phyloP scores from a whole-genome alignment of 1,284 basidiomycete genomes.

The Sporisorium iseilematis-ciliati region DNA sequence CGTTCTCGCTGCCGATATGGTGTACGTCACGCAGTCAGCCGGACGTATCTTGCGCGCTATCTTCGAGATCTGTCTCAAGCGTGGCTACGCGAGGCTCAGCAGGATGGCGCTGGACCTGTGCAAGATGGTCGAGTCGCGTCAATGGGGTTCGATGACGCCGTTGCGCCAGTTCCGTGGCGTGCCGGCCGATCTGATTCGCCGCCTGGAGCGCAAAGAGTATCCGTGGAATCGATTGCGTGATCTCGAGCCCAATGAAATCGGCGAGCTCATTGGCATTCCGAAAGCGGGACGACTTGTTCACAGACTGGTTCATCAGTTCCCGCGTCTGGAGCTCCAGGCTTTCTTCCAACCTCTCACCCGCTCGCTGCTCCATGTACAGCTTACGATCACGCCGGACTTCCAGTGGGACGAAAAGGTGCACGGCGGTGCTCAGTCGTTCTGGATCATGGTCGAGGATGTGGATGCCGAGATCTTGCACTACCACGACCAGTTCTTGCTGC shows the following conservation, averaged over 20 bases:
- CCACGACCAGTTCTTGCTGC: constrained; percentile 91
- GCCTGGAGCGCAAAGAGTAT: constrained; percentile 95
- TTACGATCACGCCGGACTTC: constrained; percentile 88
- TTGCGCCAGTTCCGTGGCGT: constrained; percentile 94
- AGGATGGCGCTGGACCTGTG: constrained; percentile 91
- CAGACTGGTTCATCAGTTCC: constrained; percentile 95
- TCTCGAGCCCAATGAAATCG: constrained; percentile 71
- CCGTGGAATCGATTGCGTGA: constrained; percentile 66
- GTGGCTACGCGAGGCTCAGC: constrained; percentile 96
- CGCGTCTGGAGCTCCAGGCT: constrained; percentile 83
- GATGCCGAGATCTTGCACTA: constrained; percentile 96
- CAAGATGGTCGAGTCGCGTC: constrained; percentile 85
- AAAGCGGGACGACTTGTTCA: constrained; percentile 88
- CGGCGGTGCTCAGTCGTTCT: constrained; percentile 85
- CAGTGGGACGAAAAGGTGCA: constrained; percentile 96
- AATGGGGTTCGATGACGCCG: constrained; percentile 98
- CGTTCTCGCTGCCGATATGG: constrained; percentile 98
- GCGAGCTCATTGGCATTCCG: constrained; percentile 92
- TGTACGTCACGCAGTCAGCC: constrained; percentile 77
- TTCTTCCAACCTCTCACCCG: constrained; percentile 62
- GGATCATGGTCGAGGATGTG: constrained; percentile 93
- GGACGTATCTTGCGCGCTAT: constrained; percentile 89
- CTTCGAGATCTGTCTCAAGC: constrained; percentile 97
- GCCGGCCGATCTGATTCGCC: constrained; percentile 85
- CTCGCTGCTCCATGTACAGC: constrained; percentile 65